Evolutionary conservation across 2,329 filamentous ascomycete species (phyloP).

Genomic region (Botrytis deweyae): DNA sequence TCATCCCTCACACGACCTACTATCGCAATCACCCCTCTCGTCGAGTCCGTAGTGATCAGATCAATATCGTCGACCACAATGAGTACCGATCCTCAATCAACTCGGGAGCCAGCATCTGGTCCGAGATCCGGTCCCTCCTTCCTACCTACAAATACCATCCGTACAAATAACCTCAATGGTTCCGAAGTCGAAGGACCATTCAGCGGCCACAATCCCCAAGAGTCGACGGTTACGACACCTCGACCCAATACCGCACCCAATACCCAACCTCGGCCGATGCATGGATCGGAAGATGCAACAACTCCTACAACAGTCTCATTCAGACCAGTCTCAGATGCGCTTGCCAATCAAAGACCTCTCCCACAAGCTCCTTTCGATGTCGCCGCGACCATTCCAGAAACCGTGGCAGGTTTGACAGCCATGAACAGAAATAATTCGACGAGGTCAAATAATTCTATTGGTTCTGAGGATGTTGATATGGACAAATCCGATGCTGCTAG

Average conservation of each 20-base stretch:
- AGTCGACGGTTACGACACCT: constrained; percentile 56
- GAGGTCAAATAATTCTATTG: constrained; percentile 57
- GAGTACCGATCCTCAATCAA: constrained; percentile 4
- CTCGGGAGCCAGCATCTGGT: constrained; percentile 9
- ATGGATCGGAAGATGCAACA: constrained; percentile 47
- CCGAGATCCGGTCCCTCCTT: constrained; percentile 43
- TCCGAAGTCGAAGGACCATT: not conserved
- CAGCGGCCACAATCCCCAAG: constrained; percentile 42
- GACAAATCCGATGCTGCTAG: constrained; percentile 63
- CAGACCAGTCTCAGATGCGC: constrained; percentile 32
- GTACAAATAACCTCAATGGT: constrained; percentile 42
- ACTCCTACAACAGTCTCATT: constrained; percentile 65
- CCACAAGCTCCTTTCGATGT: constrained; percentile 52
- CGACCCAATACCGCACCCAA: constrained; percentile 45
- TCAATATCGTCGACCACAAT: not conserved
- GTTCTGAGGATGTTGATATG: constrained; percentile 71
- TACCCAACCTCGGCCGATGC: constrained; percentile 44
- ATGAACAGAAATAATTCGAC: constrained; percentile 59
- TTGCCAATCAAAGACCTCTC: constrained; percentile 53
- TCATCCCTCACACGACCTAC: not conserved
- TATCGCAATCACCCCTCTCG: not conserved
- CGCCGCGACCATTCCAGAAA: constrained; percentile 50
- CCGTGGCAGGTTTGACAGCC: constrained; percentile 45
- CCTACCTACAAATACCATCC: constrained; percentile 58
- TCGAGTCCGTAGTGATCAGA: constrained; percentile 7